Evolutionary conservation across 2,329 filamentous ascomycete genomes (phyloP).

Genomic region (Rugonectria rugulosa): DNA sequence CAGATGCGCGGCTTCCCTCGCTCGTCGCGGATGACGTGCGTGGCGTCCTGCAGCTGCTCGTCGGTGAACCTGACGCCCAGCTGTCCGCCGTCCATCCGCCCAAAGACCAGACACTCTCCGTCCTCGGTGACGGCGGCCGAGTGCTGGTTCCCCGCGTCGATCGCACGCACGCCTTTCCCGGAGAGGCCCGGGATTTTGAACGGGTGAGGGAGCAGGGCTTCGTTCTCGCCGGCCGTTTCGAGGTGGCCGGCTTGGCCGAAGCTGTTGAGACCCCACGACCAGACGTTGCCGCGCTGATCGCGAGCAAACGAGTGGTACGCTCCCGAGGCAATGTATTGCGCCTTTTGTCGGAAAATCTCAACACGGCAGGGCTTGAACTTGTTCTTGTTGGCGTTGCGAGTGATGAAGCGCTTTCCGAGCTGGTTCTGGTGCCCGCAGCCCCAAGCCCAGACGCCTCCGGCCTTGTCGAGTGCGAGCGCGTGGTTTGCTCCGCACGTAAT

Average conservation of each 20-base stretch:
- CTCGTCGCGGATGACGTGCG: conserved; percentile 61
- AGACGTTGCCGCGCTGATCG: background rate
- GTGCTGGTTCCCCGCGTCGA: background rate
- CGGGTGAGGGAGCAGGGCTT: background rate
- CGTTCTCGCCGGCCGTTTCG: background rate
- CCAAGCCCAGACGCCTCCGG: background rate
- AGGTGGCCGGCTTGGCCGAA: background rate
- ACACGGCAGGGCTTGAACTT: background rate
- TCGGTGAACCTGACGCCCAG: background rate
- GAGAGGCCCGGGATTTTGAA: background rate
- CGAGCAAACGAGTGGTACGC: background rate
- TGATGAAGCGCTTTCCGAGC: background rate
- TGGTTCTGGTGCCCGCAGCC: background rate
- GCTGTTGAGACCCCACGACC: background rate
- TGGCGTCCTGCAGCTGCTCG: conserved; percentile 52
- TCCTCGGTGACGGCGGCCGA: background rate
- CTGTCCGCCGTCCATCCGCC: background rate
- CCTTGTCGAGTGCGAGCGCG: background rate
- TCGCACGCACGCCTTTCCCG: background rate
- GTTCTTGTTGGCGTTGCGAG: background rate
- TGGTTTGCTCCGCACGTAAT: background rate
- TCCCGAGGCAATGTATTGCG: background rate
- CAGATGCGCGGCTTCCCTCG: conserved; percentile 64
- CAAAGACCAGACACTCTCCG: background rate
- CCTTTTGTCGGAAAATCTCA: background rate